Evolutionary conservation across 2,329 filamentous ascomycete species (phyloP), one percentile per base, ranked within the genome.

Genomic region (Beauveria sp.): DNA sequence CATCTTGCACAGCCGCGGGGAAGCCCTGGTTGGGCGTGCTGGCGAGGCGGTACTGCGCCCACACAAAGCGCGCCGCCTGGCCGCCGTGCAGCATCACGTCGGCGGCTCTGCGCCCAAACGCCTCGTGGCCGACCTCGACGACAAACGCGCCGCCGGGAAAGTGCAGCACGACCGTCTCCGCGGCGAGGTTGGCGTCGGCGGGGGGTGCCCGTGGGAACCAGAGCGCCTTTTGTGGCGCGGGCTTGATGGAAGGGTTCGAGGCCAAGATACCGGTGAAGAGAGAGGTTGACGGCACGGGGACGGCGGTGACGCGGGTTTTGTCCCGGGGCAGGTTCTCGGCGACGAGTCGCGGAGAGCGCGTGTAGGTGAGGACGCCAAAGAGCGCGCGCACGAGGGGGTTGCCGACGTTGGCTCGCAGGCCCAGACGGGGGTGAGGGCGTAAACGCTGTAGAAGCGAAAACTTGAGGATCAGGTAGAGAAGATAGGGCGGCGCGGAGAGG

Each of bases 71-170:
- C 7, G 51, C 58, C 42, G 59, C 65, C 24, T 66, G 65, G 46
- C 64, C 63, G 38, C 67, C 64, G 3, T 58, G 46, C 9, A 69
- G 49, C 22, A 71, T 60, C 14, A 63, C 65, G 34, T 65, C 59
- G 53, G 67, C 64, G 38, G 68, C 50, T 55, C 64, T 70, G 18
- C 66, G 67, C 3, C 65, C 66, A 61, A 69, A 68, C 5, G 45
- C 52, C 46, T 69, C 68, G 14, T 70, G 70, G 2, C 70, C 69
- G 20, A 67, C 64, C 7, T 69, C 68, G 8, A 71, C 50, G 30
- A 70, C 68, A 58, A 67, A 72, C 9, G 63, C 71, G 20, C 71
- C 70, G 42, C 71, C 71, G 50, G 72, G 70, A 38, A 72, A 63
- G 51, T 73, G 70, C 38, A 73, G 63, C 18, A 65, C 62, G 6